phyloP scores from a whole-genome alignment of 176 grass and related monocot genomes.

The Poa annua region DNA sequence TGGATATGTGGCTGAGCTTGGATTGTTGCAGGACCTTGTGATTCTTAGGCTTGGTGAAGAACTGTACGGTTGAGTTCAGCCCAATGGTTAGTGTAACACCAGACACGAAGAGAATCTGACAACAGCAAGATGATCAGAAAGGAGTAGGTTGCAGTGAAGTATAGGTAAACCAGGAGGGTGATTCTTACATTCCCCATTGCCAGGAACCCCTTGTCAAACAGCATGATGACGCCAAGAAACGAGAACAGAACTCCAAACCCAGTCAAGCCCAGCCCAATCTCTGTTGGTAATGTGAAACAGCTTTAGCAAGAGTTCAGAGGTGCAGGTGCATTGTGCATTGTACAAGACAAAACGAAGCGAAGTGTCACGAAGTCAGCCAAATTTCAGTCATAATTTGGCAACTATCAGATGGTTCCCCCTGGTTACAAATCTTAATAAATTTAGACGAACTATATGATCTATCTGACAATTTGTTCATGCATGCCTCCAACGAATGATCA shows the following conservation, averaged over 20 bases:
- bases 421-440: not conserved
- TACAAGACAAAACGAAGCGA: not conserved
- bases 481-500: not conserved
- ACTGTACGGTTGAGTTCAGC: slow-evolving; percentile 73
- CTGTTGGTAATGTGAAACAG: slow-evolving; percentile 41
- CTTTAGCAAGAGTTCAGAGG: slow-evolving; percentile 13
- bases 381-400: not conserved
- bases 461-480: not conserved
- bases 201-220: slow-evolving; percentile 92
- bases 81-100: slow-evolving; percentile 86
- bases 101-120: slow-evolving; percentile 78
- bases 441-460: not conserved
- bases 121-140: slow-evolving; percentile 20
- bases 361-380: not conserved
- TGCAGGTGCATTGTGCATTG: not conserved
- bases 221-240: slow-evolving; percentile 79
- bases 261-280: slow-evolving; percentile 82
- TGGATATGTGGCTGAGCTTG: not conserved
- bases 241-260: slow-evolving; percentile 89
- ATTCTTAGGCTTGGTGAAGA: slow-evolving; percentile 90
- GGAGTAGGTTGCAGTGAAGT: not conserved
- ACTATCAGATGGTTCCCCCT: not conserved
- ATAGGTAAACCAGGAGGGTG: not conserved
- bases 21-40: slow-evolving; percentile 53
- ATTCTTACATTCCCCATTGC: slow-evolving; percentile 85